Base-by-base conservation (phyloP, 441 rosid species). In the Populus hybrid region DNA sequence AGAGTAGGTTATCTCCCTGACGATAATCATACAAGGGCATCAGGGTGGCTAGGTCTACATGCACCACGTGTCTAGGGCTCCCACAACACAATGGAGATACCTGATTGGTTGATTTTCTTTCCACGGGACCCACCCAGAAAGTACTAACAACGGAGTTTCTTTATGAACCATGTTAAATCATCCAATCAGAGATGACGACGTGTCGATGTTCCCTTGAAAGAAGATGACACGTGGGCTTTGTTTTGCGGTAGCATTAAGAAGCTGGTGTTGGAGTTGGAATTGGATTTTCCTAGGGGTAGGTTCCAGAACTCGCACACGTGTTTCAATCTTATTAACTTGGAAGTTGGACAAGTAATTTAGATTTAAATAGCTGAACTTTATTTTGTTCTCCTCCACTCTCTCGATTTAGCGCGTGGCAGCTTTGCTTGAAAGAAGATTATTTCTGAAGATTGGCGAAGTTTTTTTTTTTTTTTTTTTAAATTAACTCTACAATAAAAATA, bases 1-100 rank as follows among this genome's bases (percentile, higher is more conserved):
- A n/a, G 11, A 78, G 82, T 83, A 79, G 81, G 83, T 16, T 2
- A 14, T 11, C 7, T 11, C 1, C 2, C 28, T 70, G 77, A 81
- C 86, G 87, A 83, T 84, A 87, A 86, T 83, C 86, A 86, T 77
- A 64, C 73, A 72, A 71, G 84, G 18, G 18, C 36, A 67, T 32
- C 69, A 50, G 73, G 70, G 79, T 70, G 69, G 71, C 23, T 50
- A 70, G 69, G 82, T 66, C 30, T 4, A 8, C 50, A 42, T 63
- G 70, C 34, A 72, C 79, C 97, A 84, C 97, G 90, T 90, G 93
- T 83, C 84, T 79, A 85, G 79, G 83, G 86, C 82, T 79, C 42
- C 11, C 66, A 23, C 35, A 23, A 12, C 35, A 71, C 63, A 72
- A 40, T 53, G 21, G 28, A 57, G 57, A 23, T 12, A 46, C 28